phyloP scores from a whole-genome alignment of 208 protist genomes.

The Trypanosomatidae sp. region DNA sequence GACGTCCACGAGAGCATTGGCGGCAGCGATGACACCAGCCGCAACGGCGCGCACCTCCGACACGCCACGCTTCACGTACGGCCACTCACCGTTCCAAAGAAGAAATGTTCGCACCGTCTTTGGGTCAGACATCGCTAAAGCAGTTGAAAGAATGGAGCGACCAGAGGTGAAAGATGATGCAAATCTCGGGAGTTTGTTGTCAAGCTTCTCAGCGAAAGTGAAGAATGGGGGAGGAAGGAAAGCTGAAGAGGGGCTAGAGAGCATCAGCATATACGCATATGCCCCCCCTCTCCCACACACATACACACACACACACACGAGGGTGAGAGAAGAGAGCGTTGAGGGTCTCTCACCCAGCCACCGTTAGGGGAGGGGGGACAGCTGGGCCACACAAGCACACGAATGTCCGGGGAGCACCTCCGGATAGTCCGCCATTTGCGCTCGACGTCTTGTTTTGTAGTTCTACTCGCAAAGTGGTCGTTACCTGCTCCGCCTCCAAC shows the following conservation, averaged over 20 bases:
- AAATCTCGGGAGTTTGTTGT: too few relatives aligned
- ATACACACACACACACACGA: not conserved
- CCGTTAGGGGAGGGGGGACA: not conserved
- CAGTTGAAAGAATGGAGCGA: not conserved
- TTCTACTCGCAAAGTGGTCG: not conserved
- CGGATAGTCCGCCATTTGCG: not conserved
- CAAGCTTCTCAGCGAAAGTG: not conserved
- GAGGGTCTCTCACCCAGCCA: not conserved
- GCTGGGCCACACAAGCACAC: not conserved
- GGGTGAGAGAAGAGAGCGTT: not conserved
- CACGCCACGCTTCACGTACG: slow-evolving; percentile 60
- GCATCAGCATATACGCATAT: not conserved
- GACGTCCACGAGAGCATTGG: slow-evolving; percentile 41
- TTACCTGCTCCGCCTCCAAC: not conserved
- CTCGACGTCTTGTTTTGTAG: not conserved
- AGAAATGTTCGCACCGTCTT: slow-evolving; percentile 22
- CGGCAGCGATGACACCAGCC: slow-evolving; percentile 10
- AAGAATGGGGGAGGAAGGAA: not conserved
- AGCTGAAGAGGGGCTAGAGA: slow-evolving; percentile 5
- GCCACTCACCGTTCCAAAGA: slow-evolving; percentile 83
- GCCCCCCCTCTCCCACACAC: not conserved
- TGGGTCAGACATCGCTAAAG: slow-evolving; percentile 7
- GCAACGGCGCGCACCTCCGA: slow-evolving; percentile 39
- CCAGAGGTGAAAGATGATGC: not conserved
- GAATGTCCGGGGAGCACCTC: not conserved